These are phyloP conservation scores for Debaryomyces prosopidis DNA, from an alignment of 805 yeast genomes.

Conservation along the genomic window DNA sequence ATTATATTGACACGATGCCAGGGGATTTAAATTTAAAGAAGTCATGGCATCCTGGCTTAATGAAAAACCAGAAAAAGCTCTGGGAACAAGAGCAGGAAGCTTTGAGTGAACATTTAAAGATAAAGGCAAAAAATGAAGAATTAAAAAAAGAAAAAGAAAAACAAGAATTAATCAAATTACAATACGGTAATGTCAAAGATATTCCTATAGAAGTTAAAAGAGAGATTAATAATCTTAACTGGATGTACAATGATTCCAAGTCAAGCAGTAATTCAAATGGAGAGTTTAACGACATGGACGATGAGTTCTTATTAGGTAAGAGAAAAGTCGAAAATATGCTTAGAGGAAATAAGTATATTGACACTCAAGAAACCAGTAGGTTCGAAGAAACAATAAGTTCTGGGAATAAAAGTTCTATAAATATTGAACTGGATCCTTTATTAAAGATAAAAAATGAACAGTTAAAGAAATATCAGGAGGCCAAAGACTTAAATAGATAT, in stretches of 20 bases:
- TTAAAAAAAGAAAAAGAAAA: slow-evolving; percentile 61
- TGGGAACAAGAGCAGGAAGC: slow-evolving; percentile 82
- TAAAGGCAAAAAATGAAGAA: slow-evolving; percentile 64
- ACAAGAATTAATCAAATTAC: slow-evolving; percentile 52
- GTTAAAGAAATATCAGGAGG: slow-evolving; percentile 7
- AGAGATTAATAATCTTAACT: slow-evolving; percentile 55
- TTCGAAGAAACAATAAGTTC: slow-evolving; percentile 23
- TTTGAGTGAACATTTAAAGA: slow-evolving; percentile 64
- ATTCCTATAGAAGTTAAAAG: slow-evolving; percentile 36
- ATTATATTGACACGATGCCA: slow-evolving; percentile 36
- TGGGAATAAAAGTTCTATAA: not conserved
- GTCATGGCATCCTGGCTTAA: slow-evolving; percentile 93
- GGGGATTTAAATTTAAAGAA: slow-evolving; percentile 87
- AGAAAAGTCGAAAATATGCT: slow-evolving; percentile 51
- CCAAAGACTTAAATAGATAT: slow-evolving; percentile 10
- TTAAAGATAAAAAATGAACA: slow-evolving; percentile 29
- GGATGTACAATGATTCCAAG: slow-evolving; percentile 78
- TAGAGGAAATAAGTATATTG: slow-evolving; percentile 51
- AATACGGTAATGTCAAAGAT: slow-evolving; percentile 39
- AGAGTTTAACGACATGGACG: slow-evolving; percentile 34
- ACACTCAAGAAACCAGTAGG: slow-evolving; percentile 23
- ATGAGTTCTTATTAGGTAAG: slow-evolving; percentile 34
- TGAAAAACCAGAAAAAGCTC: slow-evolving; percentile 82
- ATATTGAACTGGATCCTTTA: slow-evolving; percentile 50
- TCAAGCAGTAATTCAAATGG: slow-evolving; percentile 37